phyloP scores from a whole-genome alignment of 75 land plant species.

The Picea sitchensis region DNA sequence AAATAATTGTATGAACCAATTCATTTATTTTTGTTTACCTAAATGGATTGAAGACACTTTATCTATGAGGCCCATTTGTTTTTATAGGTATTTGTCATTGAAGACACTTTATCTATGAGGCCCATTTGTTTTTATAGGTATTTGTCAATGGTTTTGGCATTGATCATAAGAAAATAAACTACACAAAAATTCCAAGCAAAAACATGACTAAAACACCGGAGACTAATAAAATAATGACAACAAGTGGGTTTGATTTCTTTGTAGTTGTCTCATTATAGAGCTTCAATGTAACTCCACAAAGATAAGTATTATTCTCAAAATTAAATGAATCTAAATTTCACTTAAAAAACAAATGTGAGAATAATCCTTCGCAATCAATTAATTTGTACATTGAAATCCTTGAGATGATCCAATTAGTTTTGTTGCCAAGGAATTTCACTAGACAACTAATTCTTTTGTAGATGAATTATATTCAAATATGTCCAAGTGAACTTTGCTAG shows the following conservation, averaged over 20 bases:
- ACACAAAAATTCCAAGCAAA: neutral
- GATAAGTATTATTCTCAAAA: conserved; percentile 34
- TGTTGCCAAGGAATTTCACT: conserved; percentile 45
- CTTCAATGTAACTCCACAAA: conserved; percentile 50
- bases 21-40: neutral
- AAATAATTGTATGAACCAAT: neutral
- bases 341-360: conserved; percentile 16
- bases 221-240: neutral
- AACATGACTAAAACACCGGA: neutral
- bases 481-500: conserved; percentile 34
- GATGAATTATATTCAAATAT: conserved; percentile 35
- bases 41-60: neutral
- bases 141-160: neutral
- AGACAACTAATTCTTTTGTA: conserved; percentile 35
- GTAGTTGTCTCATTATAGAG: conserved; percentile 6
- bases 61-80: neutral
- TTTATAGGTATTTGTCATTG: neutral
- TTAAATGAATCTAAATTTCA: conserved; percentile 9
- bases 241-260: neutral
- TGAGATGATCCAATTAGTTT: conserved; percentile 28
- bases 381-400: conserved; percentile 32
- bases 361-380: conserved; percentile 47
- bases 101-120: neutral
- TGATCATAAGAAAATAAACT: neutral
- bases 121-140: neutral